phyloP scores from a whole-genome alignment of 108 stramenopile genomes.

The Nitzschia palea region DNA sequence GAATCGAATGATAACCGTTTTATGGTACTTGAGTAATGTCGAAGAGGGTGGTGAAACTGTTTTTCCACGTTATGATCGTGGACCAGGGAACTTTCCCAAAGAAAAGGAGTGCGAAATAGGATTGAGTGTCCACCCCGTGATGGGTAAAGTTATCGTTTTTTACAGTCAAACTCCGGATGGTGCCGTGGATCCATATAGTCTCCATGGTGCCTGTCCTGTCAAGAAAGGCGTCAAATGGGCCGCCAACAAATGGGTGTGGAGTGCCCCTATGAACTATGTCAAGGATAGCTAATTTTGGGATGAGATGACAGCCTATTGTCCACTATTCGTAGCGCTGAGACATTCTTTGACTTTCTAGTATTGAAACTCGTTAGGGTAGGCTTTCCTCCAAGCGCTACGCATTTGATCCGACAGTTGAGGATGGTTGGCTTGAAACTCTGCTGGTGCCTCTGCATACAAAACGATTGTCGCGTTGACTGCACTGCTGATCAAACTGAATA shows the following conservation, averaged over 20 bases:
- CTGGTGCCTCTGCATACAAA: slow-evolving; percentile 84
- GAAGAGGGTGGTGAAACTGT: slow-evolving; percentile 73
- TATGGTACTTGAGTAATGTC: slow-evolving; percentile 88
- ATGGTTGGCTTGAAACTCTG: slow-evolving; percentile 78
- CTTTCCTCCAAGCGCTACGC: slow-evolving; percentile 57
- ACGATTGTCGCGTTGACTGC: slow-evolving; percentile 90
- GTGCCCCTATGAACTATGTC: slow-evolving; percentile 44
- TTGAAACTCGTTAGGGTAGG: slow-evolving; percentile 22
- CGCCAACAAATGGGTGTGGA: slow-evolving; percentile 94
- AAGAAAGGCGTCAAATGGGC: slow-evolving; percentile 87
- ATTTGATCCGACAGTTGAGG: slow-evolving; percentile 78
- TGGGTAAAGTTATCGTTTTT: slow-evolving; percentile 86
- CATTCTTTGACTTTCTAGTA: neutral
- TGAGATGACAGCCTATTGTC: no score
- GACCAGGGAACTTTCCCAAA: neutral
- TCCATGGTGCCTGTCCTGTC: slow-evolving; percentile 94
- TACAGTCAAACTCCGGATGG: slow-evolving; percentile 66
- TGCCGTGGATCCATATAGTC: slow-evolving; percentile 47
- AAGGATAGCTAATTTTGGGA: neutral
- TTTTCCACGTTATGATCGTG: slow-evolving; percentile 51
- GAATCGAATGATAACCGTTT: slow-evolving; percentile 89
- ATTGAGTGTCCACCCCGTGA: slow-evolving; percentile 69
- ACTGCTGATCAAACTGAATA: slow-evolving; percentile 69
- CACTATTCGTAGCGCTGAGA: neutral
- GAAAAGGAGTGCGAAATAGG: slow-evolving; percentile 22